Percentiles rank a stretch among this genome's conserved stretches.
These are phyloP conservation scores for Talaromyces sp. DNA, from an alignment of 2,329 filamentous ascomycete species.

Conservation along the genomic window DNA sequence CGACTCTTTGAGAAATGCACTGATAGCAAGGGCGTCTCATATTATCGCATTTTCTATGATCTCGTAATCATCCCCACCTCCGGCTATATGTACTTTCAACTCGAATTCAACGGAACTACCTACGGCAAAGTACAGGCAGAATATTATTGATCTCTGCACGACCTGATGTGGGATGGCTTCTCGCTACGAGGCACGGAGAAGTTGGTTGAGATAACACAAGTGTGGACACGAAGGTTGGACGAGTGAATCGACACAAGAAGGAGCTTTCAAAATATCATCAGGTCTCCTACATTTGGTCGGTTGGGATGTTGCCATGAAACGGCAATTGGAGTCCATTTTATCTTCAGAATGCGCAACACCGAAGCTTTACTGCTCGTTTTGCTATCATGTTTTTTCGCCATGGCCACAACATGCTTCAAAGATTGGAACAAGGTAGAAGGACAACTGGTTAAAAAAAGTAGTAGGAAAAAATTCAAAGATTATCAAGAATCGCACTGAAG, in stretches of 20 bases:
- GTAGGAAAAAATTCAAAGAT: neutral
- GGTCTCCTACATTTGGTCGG: neutral
- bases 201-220: neutral
- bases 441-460: neutral
- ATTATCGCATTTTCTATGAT: conserved; percentile 15
- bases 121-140: conserved; percentile 24
- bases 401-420: neutral
- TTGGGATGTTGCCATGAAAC: neutral
- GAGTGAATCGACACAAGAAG: neutral
- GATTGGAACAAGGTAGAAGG: neutral
- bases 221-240: neutral
- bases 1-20: conserved; percentile 18
- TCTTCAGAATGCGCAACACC: neutral
- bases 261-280: neutral
- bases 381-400: neutral
- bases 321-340: neutral
- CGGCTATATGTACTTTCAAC: conserved; percentile 24
- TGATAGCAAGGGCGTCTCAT: conserved; percentile 21
- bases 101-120: conserved; percentile 25
- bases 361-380: neutral
- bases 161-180: neutral
- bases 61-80: conserved; percentile 24
- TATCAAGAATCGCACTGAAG: neutral
- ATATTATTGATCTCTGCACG: conserved; percentile 13
- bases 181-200: neutral